Percentiles rank a stretch among this genome's conserved stretches.
Evolutionary conservation across 345 rosid genomes (phyloP).

Genomic region (Arabis hirsuta): DNA sequence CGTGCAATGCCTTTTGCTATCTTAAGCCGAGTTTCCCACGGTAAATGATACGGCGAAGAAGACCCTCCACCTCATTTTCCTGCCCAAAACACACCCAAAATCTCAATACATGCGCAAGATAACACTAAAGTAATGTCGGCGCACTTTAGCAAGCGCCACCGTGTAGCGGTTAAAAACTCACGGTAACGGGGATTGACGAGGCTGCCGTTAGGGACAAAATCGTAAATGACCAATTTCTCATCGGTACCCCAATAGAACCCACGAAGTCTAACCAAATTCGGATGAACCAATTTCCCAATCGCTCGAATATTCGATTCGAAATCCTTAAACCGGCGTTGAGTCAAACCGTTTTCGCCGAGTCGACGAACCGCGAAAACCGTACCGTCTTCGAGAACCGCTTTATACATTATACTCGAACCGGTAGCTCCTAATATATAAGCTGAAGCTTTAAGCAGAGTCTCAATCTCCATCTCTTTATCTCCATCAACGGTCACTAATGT

Average conservation of each 20-base stretch:
- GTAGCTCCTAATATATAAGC: slow-evolving; percentile 87
- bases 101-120: neutral
- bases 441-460: slow-evolving; percentile 75
- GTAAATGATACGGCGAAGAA: slow-evolving; percentile 72
- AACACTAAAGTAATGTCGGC: neutral
- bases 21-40: slow-evolving; percentile 87
- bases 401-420: slow-evolving; percentile 91
- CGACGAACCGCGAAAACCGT: slow-evolving; percentile 78
- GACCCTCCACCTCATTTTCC: slow-evolving; percentile 70
- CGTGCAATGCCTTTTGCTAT: slow-evolving; percentile 81
- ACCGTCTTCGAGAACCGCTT: slow-evolving; percentile 87
- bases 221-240: slow-evolving; percentile 77
- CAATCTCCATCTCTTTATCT: slow-evolving; percentile 70
- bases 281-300: slow-evolving; percentile 80
- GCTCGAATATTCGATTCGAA: slow-evolving; percentile 78
- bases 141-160: slow-evolving; percentile 30
- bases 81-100: slow-evolving; percentile 31
- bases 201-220: slow-evolving; percentile 81
- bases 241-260: slow-evolving; percentile 80
- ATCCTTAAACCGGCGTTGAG: slow-evolving; percentile 70
- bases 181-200: slow-evolving; percentile 87
- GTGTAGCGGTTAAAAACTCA: slow-evolving; percentile 44
- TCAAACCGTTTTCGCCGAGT: slow-evolving; percentile 65
- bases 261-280: slow-evolving; percentile 79
- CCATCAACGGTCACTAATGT: slow-evolving; percentile 74